Percentiles rank a stretch among this genome's conserved stretches.
Conservation (phyloP, 257 asterid genomes). For the Ajuga chamaepitys region DNA sequence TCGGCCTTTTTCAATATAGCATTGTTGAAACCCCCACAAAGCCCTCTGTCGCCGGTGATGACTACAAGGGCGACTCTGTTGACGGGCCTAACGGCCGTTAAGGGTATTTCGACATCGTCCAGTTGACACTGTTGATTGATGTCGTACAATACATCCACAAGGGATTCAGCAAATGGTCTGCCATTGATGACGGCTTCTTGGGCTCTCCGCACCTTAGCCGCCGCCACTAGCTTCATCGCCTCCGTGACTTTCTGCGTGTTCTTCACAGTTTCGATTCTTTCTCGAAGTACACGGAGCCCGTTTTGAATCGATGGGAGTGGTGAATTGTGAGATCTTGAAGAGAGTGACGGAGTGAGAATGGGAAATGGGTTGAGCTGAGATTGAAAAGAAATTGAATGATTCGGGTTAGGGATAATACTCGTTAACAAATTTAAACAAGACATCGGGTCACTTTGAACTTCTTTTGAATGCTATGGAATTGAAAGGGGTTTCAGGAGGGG, state of each 20-base stretch:
- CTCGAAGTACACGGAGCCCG: conserved; percentile 57
- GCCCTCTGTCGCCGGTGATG: conserved; percentile 63
- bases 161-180: conserved; percentile 63
- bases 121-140: conserved; percentile 49
- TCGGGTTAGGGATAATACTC: neutral
- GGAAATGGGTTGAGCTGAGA: conserved; percentile 34
- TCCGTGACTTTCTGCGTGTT: conserved; percentile 63
- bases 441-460: conserved; percentile 11
- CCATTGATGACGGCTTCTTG: conserved; percentile 66
- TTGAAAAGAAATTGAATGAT: conserved; percentile 19
- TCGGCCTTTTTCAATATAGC: conserved; percentile 47
- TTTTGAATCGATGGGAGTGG: conserved; percentile 21
- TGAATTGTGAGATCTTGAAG: neutral
- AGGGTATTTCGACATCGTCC: conserved; percentile 59
- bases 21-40: conserved; percentile 67
- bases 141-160: conserved; percentile 39
- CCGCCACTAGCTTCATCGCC: conserved; percentile 72
- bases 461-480: neutral
- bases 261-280: conserved; percentile 51
- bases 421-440: conserved; percentile 14
- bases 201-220: conserved; percentile 67
- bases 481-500: neutral
- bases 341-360: neutral
- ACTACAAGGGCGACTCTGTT: conserved; percentile 55
- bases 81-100: conserved; percentile 57